phyloP scores from a whole-genome alignment of 1,139 yeast genomes.

The Debaryomycetaceae sp. region DNA sequence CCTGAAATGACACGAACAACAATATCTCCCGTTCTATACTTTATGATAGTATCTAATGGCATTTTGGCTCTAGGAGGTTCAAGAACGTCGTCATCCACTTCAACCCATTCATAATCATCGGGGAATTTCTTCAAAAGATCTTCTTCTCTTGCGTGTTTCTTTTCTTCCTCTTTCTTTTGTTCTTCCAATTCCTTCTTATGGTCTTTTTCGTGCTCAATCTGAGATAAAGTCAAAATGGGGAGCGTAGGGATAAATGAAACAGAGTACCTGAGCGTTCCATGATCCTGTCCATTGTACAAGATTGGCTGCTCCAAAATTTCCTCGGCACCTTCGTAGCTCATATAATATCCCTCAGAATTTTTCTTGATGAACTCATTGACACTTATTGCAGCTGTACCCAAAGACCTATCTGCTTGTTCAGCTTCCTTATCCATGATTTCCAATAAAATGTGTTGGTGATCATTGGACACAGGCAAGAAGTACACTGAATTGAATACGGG shows the following conservation, averaged over 20 bases:
- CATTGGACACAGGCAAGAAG: conserved; percentile 61
- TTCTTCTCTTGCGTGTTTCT: conserved; percentile 37
- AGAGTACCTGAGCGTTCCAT: conserved; percentile 54
- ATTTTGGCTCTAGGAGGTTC: conserved; percentile 45
- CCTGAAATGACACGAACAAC: conserved; percentile 53
- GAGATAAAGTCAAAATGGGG: conserved; percentile 59
- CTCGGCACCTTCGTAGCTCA: conserved; percentile 53
- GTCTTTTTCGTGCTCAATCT: conserved; percentile 38
- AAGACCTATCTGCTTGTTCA: conserved; percentile 56
- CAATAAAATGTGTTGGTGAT: conserved; percentile 54
- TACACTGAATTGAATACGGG: conserved; percentile 59
- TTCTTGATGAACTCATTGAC: conserved; percentile 49
- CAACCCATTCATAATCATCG: conserved; percentile 62
- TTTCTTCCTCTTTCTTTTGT: conserved; percentile 33
- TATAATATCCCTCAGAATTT: conserved; percentile 41
- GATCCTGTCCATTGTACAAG: conserved; percentile 37
- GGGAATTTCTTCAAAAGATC: conserved; percentile 56
- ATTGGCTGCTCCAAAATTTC: conserved; percentile 45
- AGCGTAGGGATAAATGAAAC: conserved; percentile 61
- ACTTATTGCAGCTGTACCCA: conserved; percentile 57
- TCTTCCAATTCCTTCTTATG: conserved; percentile 27
- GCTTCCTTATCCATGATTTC: conserved; percentile 66
- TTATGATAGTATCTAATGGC: conserved; percentile 49
- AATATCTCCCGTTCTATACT: conserved; percentile 60
- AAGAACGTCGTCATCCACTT: conserved; percentile 45